Evolutionary conservation across 192 early-diverging fungal genomes (phyloP).

Genomic region (Backusella morwellensis): DNA sequence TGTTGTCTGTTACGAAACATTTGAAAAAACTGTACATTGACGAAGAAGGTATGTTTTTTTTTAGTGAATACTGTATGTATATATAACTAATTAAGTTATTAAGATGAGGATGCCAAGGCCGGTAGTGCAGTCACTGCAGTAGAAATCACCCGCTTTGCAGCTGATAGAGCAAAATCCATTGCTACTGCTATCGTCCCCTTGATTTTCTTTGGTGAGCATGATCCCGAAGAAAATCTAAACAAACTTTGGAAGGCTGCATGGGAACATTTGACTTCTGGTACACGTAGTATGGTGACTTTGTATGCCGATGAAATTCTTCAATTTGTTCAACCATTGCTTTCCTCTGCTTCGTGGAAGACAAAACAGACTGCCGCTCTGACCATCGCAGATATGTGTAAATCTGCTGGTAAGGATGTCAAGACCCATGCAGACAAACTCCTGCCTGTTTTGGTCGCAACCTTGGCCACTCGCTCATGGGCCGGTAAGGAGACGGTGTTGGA

Average conservation of each 20-base stretch:
- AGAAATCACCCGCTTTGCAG: slow-evolving; percentile 69
- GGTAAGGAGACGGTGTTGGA: slow-evolving; percentile 79
- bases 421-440: slow-evolving; percentile 47
- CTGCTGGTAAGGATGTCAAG: slow-evolving; percentile 45
- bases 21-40: slow-evolving; percentile 76
- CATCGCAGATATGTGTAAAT: slow-evolving; percentile 59
- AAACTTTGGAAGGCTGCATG: slow-evolving; percentile 70
- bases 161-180: slow-evolving; percentile 53
- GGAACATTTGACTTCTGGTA: slow-evolving; percentile 73
- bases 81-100: slow-evolving; percentile 1
- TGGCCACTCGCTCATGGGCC: slow-evolving; percentile 74
- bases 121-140: slow-evolving; percentile 61
- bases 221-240: slow-evolving; percentile 53
- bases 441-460: slow-evolving; percentile 57
- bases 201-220: slow-evolving; percentile 67
- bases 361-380: slow-evolving; percentile 73
- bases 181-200: slow-evolving; percentile 64
- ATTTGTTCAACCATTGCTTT: slow-evolving; percentile 50
- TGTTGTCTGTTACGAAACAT: slow-evolving; percentile 66
- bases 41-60: slow-evolving; percentile 40
- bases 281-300: slow-evolving; percentile 57
- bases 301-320: slow-evolving; percentile 64
- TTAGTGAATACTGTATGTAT: not conserved
- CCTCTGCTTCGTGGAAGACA: slow-evolving; percentile 70
- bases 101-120: slow-evolving; percentile 72